phyloP scores from a whole-genome alignment of 2,329 filamentous ascomycete genomes.

The Pseudogymnoascus sp. region DNA sequence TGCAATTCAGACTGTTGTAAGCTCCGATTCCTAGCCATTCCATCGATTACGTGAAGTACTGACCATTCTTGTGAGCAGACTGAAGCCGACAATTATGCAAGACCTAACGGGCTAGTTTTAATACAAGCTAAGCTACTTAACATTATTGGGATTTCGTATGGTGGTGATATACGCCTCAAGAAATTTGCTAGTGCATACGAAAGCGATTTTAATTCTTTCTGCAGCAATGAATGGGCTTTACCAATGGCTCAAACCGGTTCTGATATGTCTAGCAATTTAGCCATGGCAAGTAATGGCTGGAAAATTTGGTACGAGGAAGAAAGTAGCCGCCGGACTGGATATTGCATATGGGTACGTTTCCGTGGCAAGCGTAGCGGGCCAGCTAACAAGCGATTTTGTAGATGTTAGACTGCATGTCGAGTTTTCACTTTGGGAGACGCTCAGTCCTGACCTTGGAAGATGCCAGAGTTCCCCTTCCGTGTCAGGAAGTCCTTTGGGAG shows the following conservation, averaged over 20 bases:
- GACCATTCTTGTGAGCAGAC: slow-evolving; percentile 8
- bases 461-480: slow-evolving; percentile 33
- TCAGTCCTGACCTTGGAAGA: slow-evolving; percentile 34
- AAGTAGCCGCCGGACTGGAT: slow-evolving; percentile 31
- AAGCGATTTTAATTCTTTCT: slow-evolving; percentile 22
- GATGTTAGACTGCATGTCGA: slow-evolving; percentile 36
- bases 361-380: background rate
- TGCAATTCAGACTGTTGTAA: slow-evolving; percentile 31
- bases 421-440: slow-evolving; percentile 31
- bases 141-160: slow-evolving; percentile 22
- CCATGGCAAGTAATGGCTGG: slow-evolving; percentile 25
- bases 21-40: background rate
- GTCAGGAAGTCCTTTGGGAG: slow-evolving; percentile 35
- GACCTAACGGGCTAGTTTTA: slow-evolving; percentile 14
- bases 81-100: slow-evolving; percentile 9
- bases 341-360: slow-evolving; percentile 35
- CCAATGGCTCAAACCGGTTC: slow-evolving; percentile 9
- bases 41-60: background rate
- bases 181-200: slow-evolving; percentile 12
- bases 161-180: slow-evolving; percentile 16
- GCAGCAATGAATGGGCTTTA: slow-evolving; percentile 13
- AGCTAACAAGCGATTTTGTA: slow-evolving; percentile 16
- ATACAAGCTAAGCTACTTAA: slow-evolving; percentile 21
- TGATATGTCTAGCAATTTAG: background rate
- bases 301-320: slow-evolving; percentile 32